phyloP scores from a whole-genome alignment of 331 rosid species.

The Malus hybrid region DNA sequence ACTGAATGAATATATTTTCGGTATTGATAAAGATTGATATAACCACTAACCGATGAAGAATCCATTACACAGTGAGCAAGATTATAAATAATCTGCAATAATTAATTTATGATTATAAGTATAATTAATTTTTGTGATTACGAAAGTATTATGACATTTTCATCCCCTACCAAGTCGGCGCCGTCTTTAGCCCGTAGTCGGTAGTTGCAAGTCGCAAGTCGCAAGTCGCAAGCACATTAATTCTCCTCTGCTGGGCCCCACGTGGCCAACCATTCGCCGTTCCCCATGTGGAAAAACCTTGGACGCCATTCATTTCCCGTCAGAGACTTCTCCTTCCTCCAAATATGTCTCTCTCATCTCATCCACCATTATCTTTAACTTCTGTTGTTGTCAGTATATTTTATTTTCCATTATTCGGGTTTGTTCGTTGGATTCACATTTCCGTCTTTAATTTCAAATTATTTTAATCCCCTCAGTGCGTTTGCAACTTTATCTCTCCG shows the following conservation, averaged over 20 bases:
- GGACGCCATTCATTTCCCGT: neutral
- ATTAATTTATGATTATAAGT: too few relatives aligned
- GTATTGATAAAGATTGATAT: too few relatives aligned
- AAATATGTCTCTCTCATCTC: neutral
- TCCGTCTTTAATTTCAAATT: neutral
- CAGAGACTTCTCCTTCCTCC: neutral
- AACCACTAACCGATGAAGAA: rapidly evolving
- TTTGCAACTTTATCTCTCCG: neutral
- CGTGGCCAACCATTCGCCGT: neutral
- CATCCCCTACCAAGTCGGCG: too few relatives aligned
- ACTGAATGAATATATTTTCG: too few relatives aligned
- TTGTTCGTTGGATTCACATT: neutral
- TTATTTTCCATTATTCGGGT: neutral
- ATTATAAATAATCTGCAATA: too few relatives aligned
- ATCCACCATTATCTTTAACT: neutral
- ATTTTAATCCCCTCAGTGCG: neutral
- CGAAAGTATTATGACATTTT: too few relatives aligned
- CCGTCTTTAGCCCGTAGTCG: too few relatives aligned
- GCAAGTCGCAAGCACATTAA: too few relatives aligned
- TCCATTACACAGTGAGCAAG: too few relatives aligned
- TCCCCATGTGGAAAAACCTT: neutral
- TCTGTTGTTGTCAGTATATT: neutral
- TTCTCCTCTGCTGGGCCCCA: neutral
- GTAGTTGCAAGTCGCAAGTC: too few relatives aligned
- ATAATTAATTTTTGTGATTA: too few relatives aligned